phyloP scores from a whole-genome alignment of 2,329 filamentous ascomycete species.

The Fusarium mangiferae region DNA sequence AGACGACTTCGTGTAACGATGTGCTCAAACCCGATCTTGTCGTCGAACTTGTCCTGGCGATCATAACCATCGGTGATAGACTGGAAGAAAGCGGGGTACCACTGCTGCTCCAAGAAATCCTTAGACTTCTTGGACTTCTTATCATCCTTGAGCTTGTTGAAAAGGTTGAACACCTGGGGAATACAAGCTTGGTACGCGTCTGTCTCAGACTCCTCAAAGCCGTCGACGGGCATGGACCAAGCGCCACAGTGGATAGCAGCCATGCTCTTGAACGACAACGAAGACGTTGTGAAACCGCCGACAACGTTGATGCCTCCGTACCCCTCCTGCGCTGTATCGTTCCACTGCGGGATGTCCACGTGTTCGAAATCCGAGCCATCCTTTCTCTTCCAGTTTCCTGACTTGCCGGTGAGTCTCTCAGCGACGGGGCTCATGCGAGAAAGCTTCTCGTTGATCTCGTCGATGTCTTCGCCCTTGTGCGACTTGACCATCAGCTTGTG shows the following conservation, averaged over 20 bases:
- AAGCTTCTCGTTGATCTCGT: conserved; percentile 43
- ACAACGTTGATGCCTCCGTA: conserved; percentile 55
- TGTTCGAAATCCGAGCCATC: conserved; percentile 43
- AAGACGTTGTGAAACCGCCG: conserved; percentile 54
- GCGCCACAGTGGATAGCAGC: conserved; percentile 56
- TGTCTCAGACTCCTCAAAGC: conserved; percentile 54
- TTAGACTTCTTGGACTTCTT: conserved; percentile 8
- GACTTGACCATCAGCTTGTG: conserved; percentile 49
- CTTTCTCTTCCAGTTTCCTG: conserved; percentile 33
- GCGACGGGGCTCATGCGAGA: conserved; percentile 33
- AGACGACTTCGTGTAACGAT: conserved; percentile 45
- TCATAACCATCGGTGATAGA: conserved; percentile 51
- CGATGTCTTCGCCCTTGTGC: conserved; percentile 39
- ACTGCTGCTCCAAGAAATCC: conserved; percentile 45
- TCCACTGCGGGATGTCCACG: conserved; percentile 44
- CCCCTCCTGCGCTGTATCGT: conserved; percentile 27
- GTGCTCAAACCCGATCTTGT: conserved; percentile 47
- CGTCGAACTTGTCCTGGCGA: conserved; percentile 48
- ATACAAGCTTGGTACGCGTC: conserved; percentile 58
- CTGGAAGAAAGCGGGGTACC: conserved; percentile 50
- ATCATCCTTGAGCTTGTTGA: conserved; percentile 46
- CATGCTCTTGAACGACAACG: conserved; percentile 57
- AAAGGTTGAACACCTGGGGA: conserved; percentile 49
- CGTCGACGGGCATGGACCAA: conserved; percentile 51
- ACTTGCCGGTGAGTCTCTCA: conserved; percentile 35